phyloP scores from a whole-genome alignment of 2,329 filamentous ascomycete species.

The Alternaria conjuncta region DNA sequence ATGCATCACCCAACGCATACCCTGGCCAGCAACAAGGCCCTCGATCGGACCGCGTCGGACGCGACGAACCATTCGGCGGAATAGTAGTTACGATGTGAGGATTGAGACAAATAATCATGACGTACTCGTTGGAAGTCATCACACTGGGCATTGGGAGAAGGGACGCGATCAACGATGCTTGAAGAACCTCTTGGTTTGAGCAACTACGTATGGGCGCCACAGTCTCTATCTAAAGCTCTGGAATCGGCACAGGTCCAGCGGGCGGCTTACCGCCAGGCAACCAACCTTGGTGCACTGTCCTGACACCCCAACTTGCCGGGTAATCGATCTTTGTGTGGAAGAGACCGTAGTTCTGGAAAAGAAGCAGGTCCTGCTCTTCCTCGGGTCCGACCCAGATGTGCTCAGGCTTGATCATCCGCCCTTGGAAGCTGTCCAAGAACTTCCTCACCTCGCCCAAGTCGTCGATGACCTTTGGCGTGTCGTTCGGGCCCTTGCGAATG shows the following conservation, averaged over 20 bases:
- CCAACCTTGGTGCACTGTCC: constrained; percentile 1
- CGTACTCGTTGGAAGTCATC: neutral
- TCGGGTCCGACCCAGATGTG: constrained; percentile 1
- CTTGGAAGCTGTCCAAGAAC: constrained; percentile 3
- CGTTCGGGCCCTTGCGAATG: neutral
- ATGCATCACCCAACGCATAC: neutral
- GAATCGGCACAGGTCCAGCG: constrained; percentile 1
- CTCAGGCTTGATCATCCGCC: constrained; percentile 8
- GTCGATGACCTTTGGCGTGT: neutral
- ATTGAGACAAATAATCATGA: neutral
- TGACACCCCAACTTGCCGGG: neutral
- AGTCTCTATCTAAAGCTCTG: neutral
- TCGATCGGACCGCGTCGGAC: neutral
- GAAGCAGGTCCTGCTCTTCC: constrained; percentile 1
- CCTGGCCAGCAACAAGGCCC: neutral
- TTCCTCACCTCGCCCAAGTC: constrained; percentile 1
- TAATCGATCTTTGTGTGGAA: constrained; percentile 9
- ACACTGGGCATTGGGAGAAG: neutral
- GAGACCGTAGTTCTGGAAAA: constrained; percentile 2
- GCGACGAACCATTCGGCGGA: neutral
- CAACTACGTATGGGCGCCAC: neutral
- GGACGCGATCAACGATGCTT: neutral
- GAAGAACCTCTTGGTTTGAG: neutral
- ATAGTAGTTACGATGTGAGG: neutral
- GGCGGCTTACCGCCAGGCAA: neutral